Conservation (phyloP, 2,329 filamentous ascomycete genomes). For the Xylariomycetidae sp. region DNA sequence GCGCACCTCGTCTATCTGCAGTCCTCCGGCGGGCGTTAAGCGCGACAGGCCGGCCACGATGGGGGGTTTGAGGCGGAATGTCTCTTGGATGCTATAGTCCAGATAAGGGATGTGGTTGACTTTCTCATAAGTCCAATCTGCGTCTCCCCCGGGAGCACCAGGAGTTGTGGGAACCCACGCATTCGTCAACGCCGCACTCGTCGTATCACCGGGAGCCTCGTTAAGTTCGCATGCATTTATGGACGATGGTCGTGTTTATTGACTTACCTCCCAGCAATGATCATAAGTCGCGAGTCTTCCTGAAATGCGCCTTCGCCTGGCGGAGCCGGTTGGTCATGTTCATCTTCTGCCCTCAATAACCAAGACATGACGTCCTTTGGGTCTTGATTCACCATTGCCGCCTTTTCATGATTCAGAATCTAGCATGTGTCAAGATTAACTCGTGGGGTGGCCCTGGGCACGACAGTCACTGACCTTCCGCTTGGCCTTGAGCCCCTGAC, state of each 20-base stretch:
- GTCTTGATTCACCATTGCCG: slow-evolving; percentile 17
- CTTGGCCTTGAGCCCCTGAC: slow-evolving; percentile 26
- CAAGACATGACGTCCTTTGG: slow-evolving; percentile 34
- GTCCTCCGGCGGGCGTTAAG: slow-evolving; percentile 30
- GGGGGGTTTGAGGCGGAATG: slow-evolving; percentile 32
- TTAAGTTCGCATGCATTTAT: too few relatives aligned
- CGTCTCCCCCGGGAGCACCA: too few relatives aligned
- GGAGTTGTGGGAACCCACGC: too few relatives aligned
- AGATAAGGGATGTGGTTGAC: slow-evolving; percentile 25
- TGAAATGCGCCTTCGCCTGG: slow-evolving; percentile 23
- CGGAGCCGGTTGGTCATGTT: slow-evolving; percentile 30
- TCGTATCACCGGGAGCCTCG: too few relatives aligned
- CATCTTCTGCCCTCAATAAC: slow-evolving; percentile 32
- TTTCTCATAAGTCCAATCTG: slow-evolving; percentile 26
- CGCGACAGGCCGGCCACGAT: slow-evolving; percentile 30
- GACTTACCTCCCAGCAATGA: slow-evolving; percentile 27
- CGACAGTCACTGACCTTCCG: slow-evolving; percentile 21
- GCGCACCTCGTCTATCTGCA: slow-evolving; percentile 25
- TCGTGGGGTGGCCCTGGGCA: too few relatives aligned
- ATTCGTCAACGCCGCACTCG: too few relatives aligned
- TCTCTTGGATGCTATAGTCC: slow-evolving; percentile 27
- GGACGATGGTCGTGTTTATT: too few relatives aligned
- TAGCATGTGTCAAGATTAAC: too few relatives aligned
- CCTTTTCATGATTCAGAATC: too few relatives aligned
- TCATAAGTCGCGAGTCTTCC: slow-evolving; percentile 28